Evolutionary conservation across 306 rosid genomes (phyloP).

Genomic region (Cicer bijugum): DNA sequence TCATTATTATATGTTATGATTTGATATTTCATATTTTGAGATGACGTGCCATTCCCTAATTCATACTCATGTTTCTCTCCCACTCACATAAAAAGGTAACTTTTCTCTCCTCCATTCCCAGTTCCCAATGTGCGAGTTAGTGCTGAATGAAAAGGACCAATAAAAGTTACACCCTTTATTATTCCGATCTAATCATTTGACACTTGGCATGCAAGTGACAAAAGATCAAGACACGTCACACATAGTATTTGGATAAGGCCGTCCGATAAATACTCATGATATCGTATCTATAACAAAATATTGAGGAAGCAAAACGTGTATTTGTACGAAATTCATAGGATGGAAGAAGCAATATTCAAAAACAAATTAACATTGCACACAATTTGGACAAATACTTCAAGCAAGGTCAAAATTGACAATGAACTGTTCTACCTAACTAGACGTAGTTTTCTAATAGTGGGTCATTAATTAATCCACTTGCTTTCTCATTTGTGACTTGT

Average conservation of each 20-base stretch:
- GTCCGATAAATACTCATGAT: neutral
- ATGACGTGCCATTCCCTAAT: conserved; percentile 5
- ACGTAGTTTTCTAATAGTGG: conserved; percentile 3
- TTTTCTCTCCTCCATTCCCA: neutral
- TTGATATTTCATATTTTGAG: neutral
- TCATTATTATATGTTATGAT: no score
- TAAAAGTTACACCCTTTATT: neutral
- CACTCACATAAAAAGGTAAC: neutral
- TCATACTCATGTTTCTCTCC: neutral
- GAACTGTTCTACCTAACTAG: conserved; percentile 32
- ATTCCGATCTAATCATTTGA: neutral
- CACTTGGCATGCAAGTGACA: conserved; percentile 30
- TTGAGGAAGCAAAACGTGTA: neutral
- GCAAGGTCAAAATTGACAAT: conserved; percentile 31
- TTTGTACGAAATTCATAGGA: conserved; percentile 16
- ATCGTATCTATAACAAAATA: neutral
- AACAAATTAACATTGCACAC: neutral
- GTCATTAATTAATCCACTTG: conserved; percentile 4
- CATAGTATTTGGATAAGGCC: conserved; percentile 5
- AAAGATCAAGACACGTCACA: neutral
- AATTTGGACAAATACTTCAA: conserved; percentile 20
- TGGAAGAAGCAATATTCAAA: neutral
- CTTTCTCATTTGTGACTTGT: conserved; percentile 24
- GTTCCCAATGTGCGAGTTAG: conserved; percentile 17
- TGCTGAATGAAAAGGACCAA: conserved; percentile 10